Base-by-base conservation (phyloP, 768 basidiomycete genomes). In the Xerocomellus dryophilus region DNA sequence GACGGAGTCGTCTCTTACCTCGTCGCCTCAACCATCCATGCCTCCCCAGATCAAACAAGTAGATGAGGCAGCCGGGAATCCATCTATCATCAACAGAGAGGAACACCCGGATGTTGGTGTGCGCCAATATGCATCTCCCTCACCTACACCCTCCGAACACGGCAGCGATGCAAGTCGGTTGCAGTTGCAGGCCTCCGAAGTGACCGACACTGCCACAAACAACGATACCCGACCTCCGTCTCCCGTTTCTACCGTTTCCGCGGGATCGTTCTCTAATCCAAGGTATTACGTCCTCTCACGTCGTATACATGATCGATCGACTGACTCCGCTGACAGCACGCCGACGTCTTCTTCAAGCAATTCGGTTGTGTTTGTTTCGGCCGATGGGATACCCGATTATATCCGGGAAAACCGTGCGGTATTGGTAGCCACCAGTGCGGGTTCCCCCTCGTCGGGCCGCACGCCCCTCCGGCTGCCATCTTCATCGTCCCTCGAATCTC, bases 341-440 rank as follows among this genome's bases (percentile, higher is more conserved):
- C 20, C 46, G 7, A 27, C 47, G 27, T 54, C 53, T 0, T 43
- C 59, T 15, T 67, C 67, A 2, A 60, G 53, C 23, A 55, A 61
- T 1, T 70, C 69, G 18, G 32, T 68, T 25, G 64, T 71, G 36
- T 70, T 65, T 34, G 57, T 70, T 12, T 68, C 69, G 44, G 62
- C 64, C 23, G 68, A 66, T 2, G 61, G 56, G 12, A 65, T 71
- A 51, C 70, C 69, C 31, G 62, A 70, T 0, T 68, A 68, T 45
- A 54, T 68, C 39, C 63, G 60, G 15, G 66, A 71, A 9, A 70
- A 70, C 29, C 66, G 60, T 7, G 69, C 70, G 21, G 27, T 72
- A 7, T 47, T 70, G 31, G 63, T 70, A 1, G 69, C 66, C 7
- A 71, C 70, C 3, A 70, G 69, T 7, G 60, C 60, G 3, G 54